These are phyloP conservation scores for Parastagonospora nodorum DNA, from an alignment of 2,329 filamentous ascomycete species.

Conservation along the genomic window DNA sequence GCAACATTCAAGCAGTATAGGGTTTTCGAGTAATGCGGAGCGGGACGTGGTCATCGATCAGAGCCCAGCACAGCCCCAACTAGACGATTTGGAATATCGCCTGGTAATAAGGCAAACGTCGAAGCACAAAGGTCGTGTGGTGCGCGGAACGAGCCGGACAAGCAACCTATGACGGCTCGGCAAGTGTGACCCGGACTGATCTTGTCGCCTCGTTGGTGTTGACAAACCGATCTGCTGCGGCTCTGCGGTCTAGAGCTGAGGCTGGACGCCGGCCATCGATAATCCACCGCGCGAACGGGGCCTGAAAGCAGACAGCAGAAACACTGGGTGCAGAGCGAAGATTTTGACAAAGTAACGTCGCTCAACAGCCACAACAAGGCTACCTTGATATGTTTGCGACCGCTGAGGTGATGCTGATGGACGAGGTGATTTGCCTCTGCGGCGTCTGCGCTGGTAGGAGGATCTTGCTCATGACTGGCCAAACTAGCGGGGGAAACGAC, in stretches of 20 bases:
- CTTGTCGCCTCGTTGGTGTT: slow-evolving; percentile 9
- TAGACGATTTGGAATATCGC: slow-evolving; percentile 35
- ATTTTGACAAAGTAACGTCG: not conserved
- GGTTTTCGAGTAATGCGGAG: slow-evolving; percentile 17
- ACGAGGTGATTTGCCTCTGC: slow-evolving; percentile 1
- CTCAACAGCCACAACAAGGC: no score
- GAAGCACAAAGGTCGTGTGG: slow-evolving; percentile 5
- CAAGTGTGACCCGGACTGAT: slow-evolving; percentile 6
- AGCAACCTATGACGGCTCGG: slow-evolving; percentile 6
- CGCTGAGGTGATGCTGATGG: slow-evolving; percentile 15
- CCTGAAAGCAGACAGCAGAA: slow-evolving; percentile 2
- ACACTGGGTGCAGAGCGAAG: not conserved
- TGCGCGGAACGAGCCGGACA: slow-evolving; percentile 18
- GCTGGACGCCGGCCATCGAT: slow-evolving; percentile 4
- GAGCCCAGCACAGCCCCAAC: slow-evolving; percentile 28
- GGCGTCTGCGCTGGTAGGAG: not conserved
- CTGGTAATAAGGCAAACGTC: slow-evolving; percentile 18
- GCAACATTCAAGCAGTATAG: slow-evolving; percentile 20
- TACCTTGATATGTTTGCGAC: not conserved
- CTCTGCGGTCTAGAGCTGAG: slow-evolving; percentile 22
- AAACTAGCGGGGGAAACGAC: not conserved
- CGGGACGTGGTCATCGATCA: slow-evolving; percentile 11
- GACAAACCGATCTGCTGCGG: slow-evolving; percentile 13
- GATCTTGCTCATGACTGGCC: not conserved
- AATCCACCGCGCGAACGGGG: slow-evolving; percentile 3